Evolutionary conservation across 805 yeast genomes (phyloP).

Genomic region (Cyberlindnera mycetangii): DNA sequence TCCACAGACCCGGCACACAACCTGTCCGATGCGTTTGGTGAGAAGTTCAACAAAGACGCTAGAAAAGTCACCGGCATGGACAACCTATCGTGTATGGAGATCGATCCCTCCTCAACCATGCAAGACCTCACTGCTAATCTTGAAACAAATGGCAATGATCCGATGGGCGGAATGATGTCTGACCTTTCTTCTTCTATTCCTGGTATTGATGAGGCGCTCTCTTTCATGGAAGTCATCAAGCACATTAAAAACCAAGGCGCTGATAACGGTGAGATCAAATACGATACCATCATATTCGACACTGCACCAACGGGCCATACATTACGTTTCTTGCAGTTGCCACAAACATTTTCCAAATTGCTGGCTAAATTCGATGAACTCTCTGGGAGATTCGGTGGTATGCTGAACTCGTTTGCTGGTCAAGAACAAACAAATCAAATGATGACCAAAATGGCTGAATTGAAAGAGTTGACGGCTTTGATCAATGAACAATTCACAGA

Average conservation of each 20-base stretch:
- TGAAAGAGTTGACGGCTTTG: conserved; percentile 76
- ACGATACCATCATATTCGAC: conserved; percentile 91
- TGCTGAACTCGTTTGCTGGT: conserved; percentile 74
- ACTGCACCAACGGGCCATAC: conserved; percentile 99
- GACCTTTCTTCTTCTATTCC: conserved; percentile 95
- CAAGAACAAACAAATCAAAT: conserved; percentile 54
- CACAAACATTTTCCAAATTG: conserved; percentile 85
- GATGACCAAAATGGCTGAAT: conserved; percentile 72
- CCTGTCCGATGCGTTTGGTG: conserved; percentile 96
- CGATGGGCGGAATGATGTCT: conserved; percentile 72
- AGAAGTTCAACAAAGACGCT: conserved; percentile 96
- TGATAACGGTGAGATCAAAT: conserved; percentile 40
- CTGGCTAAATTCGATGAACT: conserved; percentile 84
- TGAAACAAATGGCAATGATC: conserved; percentile 40
- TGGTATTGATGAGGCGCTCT: conserved; percentile 96
- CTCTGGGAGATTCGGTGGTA: conserved; percentile 84
- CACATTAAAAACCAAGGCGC: conserved; percentile 79
- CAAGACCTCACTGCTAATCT: conserved; percentile 74
- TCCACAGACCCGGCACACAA: conserved; percentile 99
- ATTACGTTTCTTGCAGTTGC: conserved; percentile 88
- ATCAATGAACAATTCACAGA: conserved; percentile 94
- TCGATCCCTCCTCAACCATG: conserved; percentile 92
- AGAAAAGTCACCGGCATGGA: conserved; percentile 85
- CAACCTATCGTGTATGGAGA: conserved; percentile 96
- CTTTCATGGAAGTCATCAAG: conserved; percentile 96